Conservation (phyloP, 148 eudicot genomes). For the Polygonum aviculare region DNA sequence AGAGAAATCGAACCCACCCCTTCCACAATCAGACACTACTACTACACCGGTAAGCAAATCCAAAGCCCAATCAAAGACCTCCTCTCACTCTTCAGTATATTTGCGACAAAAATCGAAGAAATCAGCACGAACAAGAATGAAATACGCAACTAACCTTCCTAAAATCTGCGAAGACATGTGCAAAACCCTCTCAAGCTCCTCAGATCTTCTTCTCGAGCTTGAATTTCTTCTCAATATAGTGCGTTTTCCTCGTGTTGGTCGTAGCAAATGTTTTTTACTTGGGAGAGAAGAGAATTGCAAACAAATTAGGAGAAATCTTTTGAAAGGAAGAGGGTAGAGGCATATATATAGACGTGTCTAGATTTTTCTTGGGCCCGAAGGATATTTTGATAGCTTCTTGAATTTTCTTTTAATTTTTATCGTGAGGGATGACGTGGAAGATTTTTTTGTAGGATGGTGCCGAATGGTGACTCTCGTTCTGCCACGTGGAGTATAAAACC, state of each 20-base stretch:
- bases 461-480: background rate
- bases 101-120: background rate
- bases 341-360: background rate
- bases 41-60: background rate
- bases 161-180: background rate
- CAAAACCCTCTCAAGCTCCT: background rate
- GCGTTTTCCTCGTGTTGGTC: background rate
- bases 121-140: background rate
- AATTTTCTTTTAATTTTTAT: background rate
- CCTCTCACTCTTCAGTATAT: background rate
- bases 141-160: constrained; percentile 4
- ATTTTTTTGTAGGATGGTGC: background rate
- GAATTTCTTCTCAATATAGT: background rate
- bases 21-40: background rate
- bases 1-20: background rate
- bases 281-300: background rate
- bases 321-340: background rate
- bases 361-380: constrained; percentile 10
- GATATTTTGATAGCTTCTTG: background rate
- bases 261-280: background rate
- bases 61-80: background rate
- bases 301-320: background rate
- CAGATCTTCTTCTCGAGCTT: background rate
- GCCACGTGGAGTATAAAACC: background rate
- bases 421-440: background rate